Conservation (phyloP, 305 asterid genomes). For the Ajuga reptans region DNA sequence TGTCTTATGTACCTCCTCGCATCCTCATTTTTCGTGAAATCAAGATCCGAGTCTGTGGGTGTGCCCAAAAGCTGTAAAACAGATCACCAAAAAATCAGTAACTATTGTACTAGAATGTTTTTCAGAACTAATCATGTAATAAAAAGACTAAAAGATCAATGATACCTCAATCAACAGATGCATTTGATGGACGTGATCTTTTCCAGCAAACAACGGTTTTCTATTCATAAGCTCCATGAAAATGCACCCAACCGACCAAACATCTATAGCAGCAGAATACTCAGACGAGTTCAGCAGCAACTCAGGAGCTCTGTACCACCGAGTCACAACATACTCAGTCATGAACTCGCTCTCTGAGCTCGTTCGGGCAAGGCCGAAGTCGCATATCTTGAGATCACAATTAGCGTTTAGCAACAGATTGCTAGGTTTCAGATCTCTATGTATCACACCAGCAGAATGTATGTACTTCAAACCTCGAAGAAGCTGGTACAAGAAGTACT, state of each 20-base stretch:
- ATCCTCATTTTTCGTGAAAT: conserved; percentile 61
- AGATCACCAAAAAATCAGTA: conserved; percentile 2
- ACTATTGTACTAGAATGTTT: background rate
- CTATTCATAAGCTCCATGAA: conserved; percentile 94
- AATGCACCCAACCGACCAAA: conserved; percentile 98
- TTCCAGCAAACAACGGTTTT: conserved; percentile 82
- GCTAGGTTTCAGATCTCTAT: conserved; percentile 90
- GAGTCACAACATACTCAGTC: conserved; percentile 94
- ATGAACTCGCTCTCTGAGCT: conserved; percentile 70
- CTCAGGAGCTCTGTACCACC: conserved; percentile 99
- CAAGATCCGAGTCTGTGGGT: conserved; percentile 75
- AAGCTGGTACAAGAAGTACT: conserved; percentile 91
- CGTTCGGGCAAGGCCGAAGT: conserved; percentile 88
- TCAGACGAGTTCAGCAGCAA: conserved; percentile 72
- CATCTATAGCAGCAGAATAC: conserved; percentile 73
- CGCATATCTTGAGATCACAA: conserved; percentile 91
- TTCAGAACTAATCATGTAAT: background rate
- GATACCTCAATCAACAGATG: conserved; percentile 76
- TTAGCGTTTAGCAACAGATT: conserved; percentile 75
- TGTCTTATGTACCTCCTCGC: conserved; percentile 76
- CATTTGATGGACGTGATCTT: conserved; percentile 90
- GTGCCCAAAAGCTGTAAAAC: conserved; percentile 73
- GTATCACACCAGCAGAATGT: conserved; percentile 84
- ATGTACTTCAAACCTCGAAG: conserved; percentile 90
- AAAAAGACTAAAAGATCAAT: background rate